A percentile compares a stretch with the other conserved stretches of the same genome.
phyloP scores from a whole-genome alignment of 2,329 filamentous ascomycete genomes.

The Emmonsiellopsis sp. region DNA sequence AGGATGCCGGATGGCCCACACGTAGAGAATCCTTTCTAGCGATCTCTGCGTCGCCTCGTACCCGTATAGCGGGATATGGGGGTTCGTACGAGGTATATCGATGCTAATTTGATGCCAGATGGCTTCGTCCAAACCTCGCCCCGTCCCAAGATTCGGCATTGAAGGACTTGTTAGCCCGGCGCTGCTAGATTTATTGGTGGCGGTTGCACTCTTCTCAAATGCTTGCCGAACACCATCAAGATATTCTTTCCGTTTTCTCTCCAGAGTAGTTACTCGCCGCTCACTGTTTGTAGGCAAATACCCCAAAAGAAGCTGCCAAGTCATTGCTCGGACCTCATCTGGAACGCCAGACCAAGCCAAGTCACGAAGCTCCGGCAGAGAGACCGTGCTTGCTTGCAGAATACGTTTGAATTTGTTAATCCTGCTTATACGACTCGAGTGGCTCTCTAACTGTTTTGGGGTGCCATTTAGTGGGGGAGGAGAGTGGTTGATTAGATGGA shows the following conservation, averaged over 20 bases:
- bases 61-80: constrained; percentile 86
- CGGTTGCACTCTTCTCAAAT: constrained; percentile 46
- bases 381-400: constrained; percentile 82
- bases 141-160: constrained; percentile 46
- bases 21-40: constrained; percentile 86
- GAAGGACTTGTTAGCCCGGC: constrained; percentile 29
- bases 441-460: constrained; percentile 73
- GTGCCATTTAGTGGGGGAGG: constrained; percentile 62
- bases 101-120: constrained; percentile 99
- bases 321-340: constrained; percentile 92
- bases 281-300: constrained; percentile 97
- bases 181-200: constrained; percentile 28
- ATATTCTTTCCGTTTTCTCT: constrained; percentile 93
- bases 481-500: constrained; percentile 88
- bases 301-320: constrained; percentile 93
- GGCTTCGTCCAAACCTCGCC: constrained; percentile 82
- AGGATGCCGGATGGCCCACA: constrained; percentile 96
- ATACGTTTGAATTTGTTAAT: constrained; percentile 99
- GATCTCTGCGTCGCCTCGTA: constrained; percentile 95
- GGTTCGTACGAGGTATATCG: constrained; percentile 91
- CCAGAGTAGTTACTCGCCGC: constrained; percentile 75
- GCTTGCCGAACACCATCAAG: constrained; percentile 73
- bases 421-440: constrained; percentile 77
- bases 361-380: constrained; percentile 70
- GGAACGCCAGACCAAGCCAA: constrained; percentile 92